These are phyloP conservation scores for Antrodiella citrinella DNA, from an alignment of 768 basidiomycete species.

Conservation along the genomic window DNA sequence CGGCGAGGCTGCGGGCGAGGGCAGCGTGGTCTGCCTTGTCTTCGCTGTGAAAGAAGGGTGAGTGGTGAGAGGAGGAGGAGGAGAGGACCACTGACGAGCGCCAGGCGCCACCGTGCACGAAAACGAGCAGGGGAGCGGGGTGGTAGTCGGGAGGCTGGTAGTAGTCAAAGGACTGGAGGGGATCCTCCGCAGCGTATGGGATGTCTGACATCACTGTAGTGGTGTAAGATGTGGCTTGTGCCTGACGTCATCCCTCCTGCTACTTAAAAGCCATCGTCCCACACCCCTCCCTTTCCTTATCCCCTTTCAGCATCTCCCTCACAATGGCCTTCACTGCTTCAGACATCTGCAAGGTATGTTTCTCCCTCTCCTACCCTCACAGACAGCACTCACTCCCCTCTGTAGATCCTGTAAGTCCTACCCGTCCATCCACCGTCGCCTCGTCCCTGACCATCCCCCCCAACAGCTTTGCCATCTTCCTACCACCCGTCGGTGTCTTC, in stretches of 20 bases:
- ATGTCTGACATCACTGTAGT: slow-evolving; percentile 1
- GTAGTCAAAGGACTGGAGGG: background rate
- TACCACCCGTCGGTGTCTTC: slow-evolving; percentile 85
- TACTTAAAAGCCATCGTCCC: background rate
- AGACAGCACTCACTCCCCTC: slow-evolving; percentile 1
- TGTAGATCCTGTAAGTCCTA: slow-evolving; percentile 37
- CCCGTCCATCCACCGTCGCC: background rate
- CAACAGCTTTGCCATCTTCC: slow-evolving; percentile 53
- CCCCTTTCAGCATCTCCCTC: slow-evolving; percentile 5
- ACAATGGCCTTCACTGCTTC: slow-evolving; percentile 63
- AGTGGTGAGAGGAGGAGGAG: background rate
- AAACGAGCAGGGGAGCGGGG: slow-evolving; percentile 43
- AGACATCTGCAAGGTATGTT: slow-evolving; percentile 70
- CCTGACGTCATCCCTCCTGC: background rate
- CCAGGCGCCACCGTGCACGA: slow-evolving; percentile 85
- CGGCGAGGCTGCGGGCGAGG: slow-evolving; percentile 47
- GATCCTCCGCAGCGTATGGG: slow-evolving; percentile 13
- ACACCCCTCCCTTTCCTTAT: background rate
- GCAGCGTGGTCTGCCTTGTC: slow-evolving; percentile 56
- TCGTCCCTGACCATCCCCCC: background rate
- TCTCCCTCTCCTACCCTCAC: slow-evolving; percentile 3
- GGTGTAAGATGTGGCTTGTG: background rate
- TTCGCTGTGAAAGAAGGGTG: slow-evolving; percentile 37
- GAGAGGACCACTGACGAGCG: slow-evolving; percentile 42
- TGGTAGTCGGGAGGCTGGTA: background rate